Evolutionary conservation across 768 basidiomycete genomes (phyloP).

Genomic region (Multifurca ochricompacta): DNA sequence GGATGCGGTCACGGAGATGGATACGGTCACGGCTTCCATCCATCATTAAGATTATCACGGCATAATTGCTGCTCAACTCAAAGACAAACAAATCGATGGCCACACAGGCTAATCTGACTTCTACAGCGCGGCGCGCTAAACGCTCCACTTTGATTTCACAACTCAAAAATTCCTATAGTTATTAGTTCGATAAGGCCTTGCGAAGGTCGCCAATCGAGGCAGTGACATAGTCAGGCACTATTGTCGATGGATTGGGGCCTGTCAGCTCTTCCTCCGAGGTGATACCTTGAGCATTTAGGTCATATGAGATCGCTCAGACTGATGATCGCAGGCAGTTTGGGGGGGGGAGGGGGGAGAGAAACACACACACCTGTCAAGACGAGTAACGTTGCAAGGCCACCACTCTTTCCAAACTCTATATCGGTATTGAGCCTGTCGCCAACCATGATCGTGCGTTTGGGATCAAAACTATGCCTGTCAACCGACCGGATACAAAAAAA

Average conservation of each 20-base stretch:
- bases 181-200: not conserved
- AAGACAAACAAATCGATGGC: not conserved
- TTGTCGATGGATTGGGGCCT: constrained; percentile 59
- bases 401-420: constrained; percentile 85
- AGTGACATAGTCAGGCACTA: constrained; percentile 77
- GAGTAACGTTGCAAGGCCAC: constrained; percentile 79
- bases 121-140: constrained; percentile 1
- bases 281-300: constrained; percentile 51
- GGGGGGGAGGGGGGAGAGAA: not conserved
- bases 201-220: constrained; percentile 76
- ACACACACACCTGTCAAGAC: constrained; percentile 73
- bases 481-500: not conserved
- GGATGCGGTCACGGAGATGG: no score
- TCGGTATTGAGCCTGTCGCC: constrained; percentile 95
- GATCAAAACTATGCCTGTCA: constrained; percentile 79
- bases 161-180: not conserved
- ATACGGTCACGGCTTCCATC: not conserved
- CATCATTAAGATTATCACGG: not conserved
- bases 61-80: not conserved
- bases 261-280: constrained; percentile 66
- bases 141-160: not conserved
- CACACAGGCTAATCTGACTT: constrained; percentile 8
- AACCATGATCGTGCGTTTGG: constrained; percentile 83
- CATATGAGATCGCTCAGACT: not conserved
- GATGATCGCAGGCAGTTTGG: no score